Conservation (phyloP, 2,329 filamentous ascomycete genomes). For the Leptographium procerum region DNA sequence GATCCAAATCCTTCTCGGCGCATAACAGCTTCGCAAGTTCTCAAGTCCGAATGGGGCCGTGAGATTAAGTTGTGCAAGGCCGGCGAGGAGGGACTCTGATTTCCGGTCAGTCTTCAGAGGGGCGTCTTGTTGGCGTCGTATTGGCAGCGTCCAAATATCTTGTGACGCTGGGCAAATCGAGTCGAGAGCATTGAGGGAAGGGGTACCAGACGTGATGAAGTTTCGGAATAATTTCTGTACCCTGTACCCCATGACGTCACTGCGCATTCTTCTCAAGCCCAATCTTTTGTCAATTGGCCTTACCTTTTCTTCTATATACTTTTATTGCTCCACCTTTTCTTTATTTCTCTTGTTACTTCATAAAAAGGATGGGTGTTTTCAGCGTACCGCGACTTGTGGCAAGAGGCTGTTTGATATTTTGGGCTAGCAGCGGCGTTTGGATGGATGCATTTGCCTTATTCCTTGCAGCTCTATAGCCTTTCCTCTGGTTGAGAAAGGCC, state of each 20-base stretch:
- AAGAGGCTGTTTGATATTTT: background rate
- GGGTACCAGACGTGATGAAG: background rate
- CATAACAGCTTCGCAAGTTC: constrained; percentile 89
- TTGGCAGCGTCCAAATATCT: background rate
- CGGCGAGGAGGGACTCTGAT: constrained; percentile 82
- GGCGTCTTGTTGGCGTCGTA: background rate
- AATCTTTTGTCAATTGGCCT: background rate
- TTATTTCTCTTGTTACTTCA: background rate
- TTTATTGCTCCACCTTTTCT: background rate
- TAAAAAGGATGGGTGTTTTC: background rate
- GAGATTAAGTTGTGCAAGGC: constrained; percentile 97
- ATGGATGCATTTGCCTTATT: background rate
- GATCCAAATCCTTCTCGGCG: constrained; percentile 88
- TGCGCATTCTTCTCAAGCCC: background rate
- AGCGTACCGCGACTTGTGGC: background rate
- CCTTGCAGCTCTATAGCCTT: background rate
- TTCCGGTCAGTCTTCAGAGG: background rate
- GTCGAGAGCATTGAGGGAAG: background rate
- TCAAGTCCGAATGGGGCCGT: constrained; percentile 97
- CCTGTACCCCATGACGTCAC: background rate
- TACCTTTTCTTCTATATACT: background rate
- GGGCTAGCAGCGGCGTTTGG: constrained; percentile 1
- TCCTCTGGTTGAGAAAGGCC: background rate
- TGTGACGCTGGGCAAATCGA: background rate
- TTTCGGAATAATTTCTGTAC: background rate